Conservation (phyloP, 2,329 filamentous ascomycete genomes). For the Sporothrix pallida region DNA sequence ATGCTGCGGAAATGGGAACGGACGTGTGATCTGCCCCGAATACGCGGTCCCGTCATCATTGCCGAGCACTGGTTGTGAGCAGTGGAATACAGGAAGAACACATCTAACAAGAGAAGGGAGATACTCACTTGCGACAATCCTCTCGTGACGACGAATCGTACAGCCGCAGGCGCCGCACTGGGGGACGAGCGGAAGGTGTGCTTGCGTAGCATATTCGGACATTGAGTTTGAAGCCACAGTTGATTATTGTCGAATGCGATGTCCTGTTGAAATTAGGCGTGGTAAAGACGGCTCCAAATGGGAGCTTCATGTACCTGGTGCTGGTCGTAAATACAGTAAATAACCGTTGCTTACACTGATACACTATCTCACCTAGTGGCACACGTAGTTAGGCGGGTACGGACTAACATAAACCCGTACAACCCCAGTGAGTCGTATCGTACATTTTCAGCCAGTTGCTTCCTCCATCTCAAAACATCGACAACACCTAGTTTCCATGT, state of each 20-base stretch:
- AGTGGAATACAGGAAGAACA: not conserved
- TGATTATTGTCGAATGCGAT: not conserved
- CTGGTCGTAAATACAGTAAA: no score
- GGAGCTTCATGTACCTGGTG: no score
- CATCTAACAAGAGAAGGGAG: not conserved
- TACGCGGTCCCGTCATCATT: conserved; percentile 8
- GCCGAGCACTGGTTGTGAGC: conserved; percentile 13
- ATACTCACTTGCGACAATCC: conserved; percentile 24
- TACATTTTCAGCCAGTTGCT: no score
- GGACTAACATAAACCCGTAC: no score
- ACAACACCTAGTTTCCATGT: no score
- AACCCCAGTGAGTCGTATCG: no score
- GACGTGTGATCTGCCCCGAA: conserved; percentile 11
- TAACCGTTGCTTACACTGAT: no score
- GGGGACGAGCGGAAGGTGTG: conserved; percentile 2
- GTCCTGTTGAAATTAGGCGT: not conserved
- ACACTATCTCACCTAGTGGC: no score
- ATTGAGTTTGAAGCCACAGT: not conserved
- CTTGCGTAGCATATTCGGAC: not conserved
- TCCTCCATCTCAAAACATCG: no score
- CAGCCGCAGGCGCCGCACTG: conserved; percentile 15
- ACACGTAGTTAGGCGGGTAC: no score
- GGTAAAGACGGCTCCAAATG: no score
- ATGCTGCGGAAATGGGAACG: conserved; percentile 8
- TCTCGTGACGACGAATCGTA: conserved; percentile 9